These are phyloP conservation scores for Cordyceps cateniannulata DNA, from an alignment of 2,329 filamentous ascomycete species.

Conservation along the genomic window DNA sequence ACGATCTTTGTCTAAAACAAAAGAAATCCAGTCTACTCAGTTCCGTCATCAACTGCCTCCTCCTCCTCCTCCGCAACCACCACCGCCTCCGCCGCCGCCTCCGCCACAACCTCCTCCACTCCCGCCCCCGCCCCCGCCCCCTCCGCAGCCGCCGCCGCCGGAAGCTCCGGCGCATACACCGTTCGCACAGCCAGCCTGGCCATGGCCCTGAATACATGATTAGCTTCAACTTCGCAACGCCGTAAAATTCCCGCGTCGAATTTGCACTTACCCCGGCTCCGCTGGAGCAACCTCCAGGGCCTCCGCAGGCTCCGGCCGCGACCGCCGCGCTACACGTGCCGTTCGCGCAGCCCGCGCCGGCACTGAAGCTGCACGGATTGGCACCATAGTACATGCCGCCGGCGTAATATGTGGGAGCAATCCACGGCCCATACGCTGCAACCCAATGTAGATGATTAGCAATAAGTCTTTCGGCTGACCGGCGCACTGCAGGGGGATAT, in stretches of 20 bases:
- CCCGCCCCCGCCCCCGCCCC: constrained; percentile 17
- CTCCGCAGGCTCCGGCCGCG: constrained; percentile 38
- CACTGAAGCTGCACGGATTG: constrained; percentile 29
- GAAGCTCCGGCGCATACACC: too few species aligned
- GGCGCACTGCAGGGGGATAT: neutral
- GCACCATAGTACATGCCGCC: constrained; percentile 40
- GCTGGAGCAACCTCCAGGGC: constrained; percentile 22
- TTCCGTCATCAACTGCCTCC: neutral
- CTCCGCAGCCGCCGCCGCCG: constrained; percentile 15
- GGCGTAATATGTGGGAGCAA: constrained; percentile 36
- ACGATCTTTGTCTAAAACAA: too few species aligned
- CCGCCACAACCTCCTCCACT: constrained; percentile 15
- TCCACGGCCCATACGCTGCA: constrained; percentile 39
- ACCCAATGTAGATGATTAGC: neutral
- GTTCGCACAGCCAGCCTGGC: too few species aligned
- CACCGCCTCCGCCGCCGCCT: constrained; percentile 14
- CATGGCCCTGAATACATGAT: constrained; percentile 10
- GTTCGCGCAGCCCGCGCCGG: constrained; percentile 31
- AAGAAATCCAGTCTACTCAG: neutral
- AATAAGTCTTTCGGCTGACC: neutral
- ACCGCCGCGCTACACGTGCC: constrained; percentile 43
- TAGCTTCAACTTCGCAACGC: too few species aligned
- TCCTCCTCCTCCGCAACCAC: neutral
- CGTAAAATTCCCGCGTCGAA: too few species aligned
- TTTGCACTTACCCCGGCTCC: neutral